Conservation (phyloP, 345 rosid species). For the Trapa bicornis region DNA sequence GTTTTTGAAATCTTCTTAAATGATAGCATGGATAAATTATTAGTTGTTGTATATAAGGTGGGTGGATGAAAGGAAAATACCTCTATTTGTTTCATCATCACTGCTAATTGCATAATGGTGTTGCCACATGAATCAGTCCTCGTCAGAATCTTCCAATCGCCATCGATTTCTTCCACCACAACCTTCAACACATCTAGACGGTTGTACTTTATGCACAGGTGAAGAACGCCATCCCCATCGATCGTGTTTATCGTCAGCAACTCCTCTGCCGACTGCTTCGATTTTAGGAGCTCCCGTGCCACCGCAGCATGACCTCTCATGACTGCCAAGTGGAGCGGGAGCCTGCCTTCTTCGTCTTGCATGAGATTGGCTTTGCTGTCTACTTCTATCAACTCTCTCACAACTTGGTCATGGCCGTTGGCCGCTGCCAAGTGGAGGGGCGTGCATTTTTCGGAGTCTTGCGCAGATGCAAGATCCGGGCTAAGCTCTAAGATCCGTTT, state of each 20-base stretch:
- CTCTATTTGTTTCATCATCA: not conserved
- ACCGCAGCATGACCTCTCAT: not conserved
- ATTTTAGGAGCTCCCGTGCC: not conserved
- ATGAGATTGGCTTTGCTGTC: not conserved
- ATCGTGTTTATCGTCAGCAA: accelerated
- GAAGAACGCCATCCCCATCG: conserved; percentile 3
- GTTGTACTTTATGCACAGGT: conserved; percentile 6
- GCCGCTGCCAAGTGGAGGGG: not conserved
- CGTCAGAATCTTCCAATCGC: not conserved
- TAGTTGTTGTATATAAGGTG: too few species aligned
- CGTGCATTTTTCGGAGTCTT: conserved; percentile 2
- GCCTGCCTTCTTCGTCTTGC: conserved; percentile 2
- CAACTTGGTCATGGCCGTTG: not conserved
- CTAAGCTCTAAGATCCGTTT: not conserved
- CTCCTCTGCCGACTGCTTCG: not conserved
- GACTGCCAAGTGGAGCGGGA: conserved; percentile 1
- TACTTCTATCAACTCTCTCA: not conserved
- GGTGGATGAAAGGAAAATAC: not conserved
- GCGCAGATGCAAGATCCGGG: not conserved
- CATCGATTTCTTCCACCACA: not conserved
- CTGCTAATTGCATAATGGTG: not conserved
- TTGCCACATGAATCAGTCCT: not conserved
- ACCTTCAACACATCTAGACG: not conserved
- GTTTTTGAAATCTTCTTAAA: too few species aligned
- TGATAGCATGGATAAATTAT: too few species aligned